Conservation (phyloP, 768 basidiomycete genomes). For the Boletales sp. region DNA sequence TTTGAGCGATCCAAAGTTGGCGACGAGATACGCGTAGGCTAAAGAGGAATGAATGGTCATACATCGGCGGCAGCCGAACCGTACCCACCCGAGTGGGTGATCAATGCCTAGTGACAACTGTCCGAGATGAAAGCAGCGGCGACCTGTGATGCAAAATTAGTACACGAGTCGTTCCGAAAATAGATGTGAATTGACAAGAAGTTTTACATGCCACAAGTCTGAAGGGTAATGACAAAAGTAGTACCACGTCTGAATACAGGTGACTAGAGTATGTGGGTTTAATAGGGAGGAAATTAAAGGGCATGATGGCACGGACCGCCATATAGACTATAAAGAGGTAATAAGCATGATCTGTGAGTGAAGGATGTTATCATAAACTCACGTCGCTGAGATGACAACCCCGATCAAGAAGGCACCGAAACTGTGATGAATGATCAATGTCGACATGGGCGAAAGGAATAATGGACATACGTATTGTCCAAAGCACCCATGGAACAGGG, state of each 20-base stretch:
- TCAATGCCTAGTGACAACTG: conserved; percentile 53
- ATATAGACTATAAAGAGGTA: conserved; percentile 38
- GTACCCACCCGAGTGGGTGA: conserved; percentile 48
- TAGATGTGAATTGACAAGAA: conserved; percentile 35
- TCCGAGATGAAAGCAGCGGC: conserved; percentile 51
- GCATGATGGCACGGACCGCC: conserved; percentile 37
- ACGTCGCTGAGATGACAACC: conserved; percentile 51
- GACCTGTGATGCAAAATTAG: conserved; percentile 36
- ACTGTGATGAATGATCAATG: conserved; percentile 25
- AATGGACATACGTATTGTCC: conserved; percentile 36
- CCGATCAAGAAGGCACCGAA: conserved; percentile 55
- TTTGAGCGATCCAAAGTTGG: conserved; percentile 31
- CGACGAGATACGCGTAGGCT: conserved; percentile 51
- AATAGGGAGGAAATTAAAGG: conserved; percentile 1
- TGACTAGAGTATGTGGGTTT: conserved; percentile 36
- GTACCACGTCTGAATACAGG: conserved; percentile 54
- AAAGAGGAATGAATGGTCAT: background rate
- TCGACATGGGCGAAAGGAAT: background rate
- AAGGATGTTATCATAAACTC: conserved; percentile 22
- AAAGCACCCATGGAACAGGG: conserved; percentile 18
- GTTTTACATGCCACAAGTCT: conserved; percentile 50
- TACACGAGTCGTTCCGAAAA: background rate
- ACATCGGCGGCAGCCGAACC: background rate
- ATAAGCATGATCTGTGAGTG: background rate
- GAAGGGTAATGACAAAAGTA: conserved; percentile 48